Evolutionary conservation across 2,329 filamentous ascomycete species (phyloP).

Genomic region (Xylaria sp.): DNA sequence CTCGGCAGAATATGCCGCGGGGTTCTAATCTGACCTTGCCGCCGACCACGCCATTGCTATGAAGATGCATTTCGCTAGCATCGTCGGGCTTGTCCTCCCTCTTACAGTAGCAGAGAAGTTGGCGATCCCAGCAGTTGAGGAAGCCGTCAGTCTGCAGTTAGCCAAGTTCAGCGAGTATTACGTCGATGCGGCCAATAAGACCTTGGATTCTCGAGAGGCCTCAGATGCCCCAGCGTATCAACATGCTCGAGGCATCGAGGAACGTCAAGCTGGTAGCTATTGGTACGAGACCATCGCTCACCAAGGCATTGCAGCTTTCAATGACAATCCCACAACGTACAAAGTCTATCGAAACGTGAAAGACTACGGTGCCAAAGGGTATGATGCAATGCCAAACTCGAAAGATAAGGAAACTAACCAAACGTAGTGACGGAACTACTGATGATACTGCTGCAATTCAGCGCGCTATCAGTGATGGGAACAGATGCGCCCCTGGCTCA

Average conservation of each 20-base stretch:
- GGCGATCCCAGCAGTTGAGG: constrained; percentile 41
- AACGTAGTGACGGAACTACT: constrained; percentile 32
- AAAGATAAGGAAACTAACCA: constrained; percentile 16
- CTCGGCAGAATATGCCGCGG: constrained; percentile 3
- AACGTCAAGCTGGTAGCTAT: constrained; percentile 39
- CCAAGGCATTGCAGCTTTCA: constrained; percentile 51
- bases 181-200: constrained; percentile 27
- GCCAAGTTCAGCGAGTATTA: constrained; percentile 39
- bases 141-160: constrained; percentile 40
- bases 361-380: constrained; percentile 51
- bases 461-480: constrained; percentile 34
- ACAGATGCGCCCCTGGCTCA: constrained; percentile 35
- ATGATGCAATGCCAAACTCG: neutral
- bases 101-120: constrained; percentile 39
- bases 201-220: constrained; percentile 11
- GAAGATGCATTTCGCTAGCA: constrained; percentile 40
- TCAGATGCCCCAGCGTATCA: constrained; percentile 8
- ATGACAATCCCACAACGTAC: constrained; percentile 46
- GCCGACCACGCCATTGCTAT: constrained; percentile 5
- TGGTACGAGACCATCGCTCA: constrained; percentile 51
- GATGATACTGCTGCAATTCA: constrained; percentile 39
- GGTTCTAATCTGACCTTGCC: constrained; percentile 1
- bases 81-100: constrained; percentile 33
- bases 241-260: constrained; percentile 26
- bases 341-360: constrained; percentile 53